Conservation (phyloP, 75 land plant species). For the Pinus albicaulis region DNA sequence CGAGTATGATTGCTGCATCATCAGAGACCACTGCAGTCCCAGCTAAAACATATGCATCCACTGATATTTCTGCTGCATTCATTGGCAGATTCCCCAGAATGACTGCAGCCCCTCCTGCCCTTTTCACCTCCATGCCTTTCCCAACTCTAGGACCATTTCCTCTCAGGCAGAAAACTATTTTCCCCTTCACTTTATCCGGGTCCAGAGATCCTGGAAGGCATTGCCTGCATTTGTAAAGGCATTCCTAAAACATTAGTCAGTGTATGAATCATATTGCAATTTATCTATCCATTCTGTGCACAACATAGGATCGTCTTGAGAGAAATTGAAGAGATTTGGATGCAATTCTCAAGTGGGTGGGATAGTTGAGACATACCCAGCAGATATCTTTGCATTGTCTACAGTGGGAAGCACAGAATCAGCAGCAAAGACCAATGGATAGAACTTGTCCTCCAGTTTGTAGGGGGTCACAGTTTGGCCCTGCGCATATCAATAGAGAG, state of each 20-base stretch:
- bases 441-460: constrained; percentile 36
- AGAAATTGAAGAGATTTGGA: too few relatives aligned
- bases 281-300: constrained; percentile 7
- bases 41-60: constrained; percentile 35
- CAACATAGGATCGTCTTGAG: constrained; percentile 38
- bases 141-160: constrained; percentile 2
- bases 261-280: too few relatives aligned
- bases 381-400: constrained; percentile 8
- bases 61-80: constrained; percentile 28
- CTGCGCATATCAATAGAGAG: constrained; percentile 19
- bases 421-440: constrained; percentile 64
- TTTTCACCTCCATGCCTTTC: constrained; percentile 24
- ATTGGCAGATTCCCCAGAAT: constrained; percentile 16
- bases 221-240: too few relatives aligned
- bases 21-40: constrained; percentile 24
- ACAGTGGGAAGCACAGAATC: constrained; percentile 28
- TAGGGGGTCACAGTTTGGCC: constrained; percentile 62
- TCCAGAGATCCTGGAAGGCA: constrained; percentile 25
- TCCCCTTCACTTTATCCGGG: constrained; percentile 23
- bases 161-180: constrained; percentile 23
- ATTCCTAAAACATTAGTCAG: too few relatives aligned
- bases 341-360: not conserved
- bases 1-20: constrained; percentile 11
- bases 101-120: constrained; percentile 38
- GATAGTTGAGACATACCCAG: constrained; percentile 21